Conservation (phyloP, 78 protist genomes). For the Protostelium mycophagum region DNA sequence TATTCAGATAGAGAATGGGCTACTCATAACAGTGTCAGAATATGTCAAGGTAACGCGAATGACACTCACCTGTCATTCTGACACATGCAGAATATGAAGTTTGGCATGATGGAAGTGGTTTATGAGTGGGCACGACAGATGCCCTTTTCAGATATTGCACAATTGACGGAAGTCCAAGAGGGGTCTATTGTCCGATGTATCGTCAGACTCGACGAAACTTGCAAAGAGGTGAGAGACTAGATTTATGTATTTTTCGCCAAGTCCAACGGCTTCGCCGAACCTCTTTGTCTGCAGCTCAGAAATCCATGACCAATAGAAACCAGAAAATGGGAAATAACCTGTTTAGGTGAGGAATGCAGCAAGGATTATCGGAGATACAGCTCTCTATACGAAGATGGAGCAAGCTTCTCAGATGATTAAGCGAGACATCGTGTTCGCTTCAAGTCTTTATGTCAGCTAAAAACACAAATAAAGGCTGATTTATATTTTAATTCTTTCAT, state of each 20-base stretch:
- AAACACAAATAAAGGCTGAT: no score
- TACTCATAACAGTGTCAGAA: conserved; percentile 19
- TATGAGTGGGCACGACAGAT: conserved; percentile 92
- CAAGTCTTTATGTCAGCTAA: conserved; percentile 68
- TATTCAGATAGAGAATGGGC: conserved; percentile 49
- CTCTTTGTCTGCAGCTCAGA: no score
- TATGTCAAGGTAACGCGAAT: conserved; percentile 6
- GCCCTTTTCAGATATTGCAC: conserved; percentile 71
- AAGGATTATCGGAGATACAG: conserved; percentile 85
- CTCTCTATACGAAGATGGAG: conserved; percentile 78
- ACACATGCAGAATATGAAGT: conserved; percentile 18
- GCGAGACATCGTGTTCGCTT: conserved; percentile 87
- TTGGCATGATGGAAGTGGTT: conserved; percentile 71
- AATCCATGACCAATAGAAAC: no score
- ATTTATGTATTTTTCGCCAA: no score
- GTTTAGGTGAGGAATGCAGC: conserved; percentile 82
- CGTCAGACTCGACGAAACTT: conserved; percentile 80
- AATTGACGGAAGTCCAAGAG: conserved; percentile 77
- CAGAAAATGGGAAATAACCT: background rate
- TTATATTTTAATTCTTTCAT: no score
- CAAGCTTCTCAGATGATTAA: conserved; percentile 77
- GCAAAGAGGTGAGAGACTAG: conserved; percentile 67
- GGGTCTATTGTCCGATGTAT: conserved; percentile 90
- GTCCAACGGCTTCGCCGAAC: no score
- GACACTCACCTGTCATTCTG: background rate